Conservation (phyloP, 1,284 basidiomycete genomes). For the Trichosporon inkin region DNA sequence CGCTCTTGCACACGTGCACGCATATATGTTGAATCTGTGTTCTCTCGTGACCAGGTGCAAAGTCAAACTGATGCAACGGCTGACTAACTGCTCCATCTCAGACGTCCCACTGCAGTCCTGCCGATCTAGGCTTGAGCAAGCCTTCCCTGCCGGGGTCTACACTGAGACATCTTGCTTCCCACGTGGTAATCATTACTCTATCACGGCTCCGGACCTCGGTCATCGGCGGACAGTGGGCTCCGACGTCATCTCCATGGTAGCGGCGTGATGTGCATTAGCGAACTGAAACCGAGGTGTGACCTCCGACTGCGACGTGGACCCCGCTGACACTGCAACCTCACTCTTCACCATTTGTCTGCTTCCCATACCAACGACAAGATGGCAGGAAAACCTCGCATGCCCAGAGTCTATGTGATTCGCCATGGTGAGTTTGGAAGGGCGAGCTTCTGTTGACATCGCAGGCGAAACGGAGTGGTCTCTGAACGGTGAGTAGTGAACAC, state of each 20-base stretch:
- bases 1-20: too few species aligned
- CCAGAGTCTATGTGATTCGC: conserved; percentile 50
- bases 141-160: too few species aligned
- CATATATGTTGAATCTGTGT: too few species aligned
- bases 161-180: background rate
- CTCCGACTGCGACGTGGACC: background rate
- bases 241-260: background rate
- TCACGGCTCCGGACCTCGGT: background rate
- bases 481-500: conserved; percentile 56
- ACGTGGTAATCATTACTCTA: background rate
- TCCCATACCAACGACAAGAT: background rate
- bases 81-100: too few species aligned
- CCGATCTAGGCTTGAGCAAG: background rate
- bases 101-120: too few species aligned
- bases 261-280: background rate
- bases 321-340: background rate
- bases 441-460: conserved; percentile 36
- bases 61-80: too few species aligned
- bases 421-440: conserved; percentile 31
- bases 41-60: too few species aligned
- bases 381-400: conserved; percentile 42
- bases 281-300: background rate
- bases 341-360: background rate
- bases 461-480: conserved; percentile 94
- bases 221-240: background rate